Percentiles rank a stretch among this genome's conserved stretches.
phyloP scores from a whole-genome alignment of 2,329 filamentous ascomycete genomes.

The Aureobasidium uvarum region DNA sequence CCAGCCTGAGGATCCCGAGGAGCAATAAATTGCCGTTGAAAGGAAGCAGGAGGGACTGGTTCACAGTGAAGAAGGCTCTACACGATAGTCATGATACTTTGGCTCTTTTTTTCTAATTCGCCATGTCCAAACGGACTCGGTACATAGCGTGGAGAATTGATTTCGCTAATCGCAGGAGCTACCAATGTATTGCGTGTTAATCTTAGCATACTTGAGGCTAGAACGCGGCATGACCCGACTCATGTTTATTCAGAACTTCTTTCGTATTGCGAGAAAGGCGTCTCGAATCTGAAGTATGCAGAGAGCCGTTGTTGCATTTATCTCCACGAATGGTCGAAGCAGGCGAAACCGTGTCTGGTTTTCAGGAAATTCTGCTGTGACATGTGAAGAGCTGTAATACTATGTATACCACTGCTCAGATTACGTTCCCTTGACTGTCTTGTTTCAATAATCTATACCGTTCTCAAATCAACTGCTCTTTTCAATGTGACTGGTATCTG shows the following conservation, averaged over 20 bases:
- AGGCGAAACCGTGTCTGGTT: not conserved
- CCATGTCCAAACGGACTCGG: slow-evolving; percentile 17
- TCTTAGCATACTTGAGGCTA: not conserved
- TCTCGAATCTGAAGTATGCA: not conserved
- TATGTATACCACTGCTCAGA: too few relatives aligned
- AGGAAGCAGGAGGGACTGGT: not conserved
- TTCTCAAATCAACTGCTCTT: too few relatives aligned
- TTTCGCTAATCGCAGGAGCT: not conserved
- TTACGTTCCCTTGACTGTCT: fast-evolving
- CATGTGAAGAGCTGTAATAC: not conserved
- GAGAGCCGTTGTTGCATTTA: slow-evolving; percentile 22
- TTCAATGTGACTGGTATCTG: not conserved
- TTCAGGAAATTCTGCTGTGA: not conserved
- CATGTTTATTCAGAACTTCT: not conserved
- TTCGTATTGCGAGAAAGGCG: not conserved
- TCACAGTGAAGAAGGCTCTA: slow-evolving; percentile 6
- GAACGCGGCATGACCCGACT: not conserved
- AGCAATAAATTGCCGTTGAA: slow-evolving; percentile 26
- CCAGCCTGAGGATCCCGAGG: slow-evolving; percentile 72
- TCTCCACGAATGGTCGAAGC: slow-evolving; percentile 17
- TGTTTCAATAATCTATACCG: not conserved
- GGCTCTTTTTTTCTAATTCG: slow-evolving; percentile 14
- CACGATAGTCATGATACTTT: slow-evolving; percentile 16
- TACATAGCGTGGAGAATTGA: slow-evolving; percentile 21
- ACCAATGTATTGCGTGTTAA: not conserved